phyloP scores from a whole-genome alignment of 2,329 filamentous ascomycete species.

The Nemania sp. region DNA sequence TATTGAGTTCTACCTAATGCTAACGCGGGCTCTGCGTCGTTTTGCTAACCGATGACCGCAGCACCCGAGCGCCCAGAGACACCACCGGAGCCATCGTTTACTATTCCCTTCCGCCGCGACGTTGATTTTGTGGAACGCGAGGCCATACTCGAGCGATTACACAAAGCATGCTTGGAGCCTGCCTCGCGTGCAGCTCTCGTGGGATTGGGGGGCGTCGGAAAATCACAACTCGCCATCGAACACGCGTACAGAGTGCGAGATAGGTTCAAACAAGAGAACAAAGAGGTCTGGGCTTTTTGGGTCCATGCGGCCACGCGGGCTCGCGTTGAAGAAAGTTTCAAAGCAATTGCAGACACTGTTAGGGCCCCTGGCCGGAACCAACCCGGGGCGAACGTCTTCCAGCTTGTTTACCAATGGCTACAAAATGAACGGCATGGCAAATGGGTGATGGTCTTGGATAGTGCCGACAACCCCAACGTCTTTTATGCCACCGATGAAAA shows the following conservation, averaged over 20 bases:
- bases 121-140: slow-evolving; percentile 31
- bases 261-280: background rate
- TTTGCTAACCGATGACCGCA: background rate
- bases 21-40: background rate
- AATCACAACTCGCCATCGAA: slow-evolving; percentile 42
- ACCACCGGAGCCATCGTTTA: slow-evolving; percentile 24
- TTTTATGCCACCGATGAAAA: slow-evolving; percentile 42
- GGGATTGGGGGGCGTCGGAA: slow-evolving; percentile 40
- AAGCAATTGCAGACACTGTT: slow-evolving; percentile 49
- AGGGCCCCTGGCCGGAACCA: slow-evolving; percentile 47
- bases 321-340: slow-evolving; percentile 52
- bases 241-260: slow-evolving; percentile 36
- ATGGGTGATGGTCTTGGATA: slow-evolving; percentile 56
- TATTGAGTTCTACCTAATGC: slow-evolving; percentile 2
- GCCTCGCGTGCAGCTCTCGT: slow-evolving; percentile 35
- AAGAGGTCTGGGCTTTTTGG: slow-evolving; percentile 51
- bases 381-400: slow-evolving; percentile 41
- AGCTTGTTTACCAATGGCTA: slow-evolving; percentile 51
- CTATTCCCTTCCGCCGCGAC: slow-evolving; percentile 34
- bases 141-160: slow-evolving; percentile 30
- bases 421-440: slow-evolving; percentile 44
- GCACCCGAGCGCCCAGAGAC: slow-evolving; percentile 22
- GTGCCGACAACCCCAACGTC: slow-evolving; percentile 51
- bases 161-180: slow-evolving; percentile 17
- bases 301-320: slow-evolving; percentile 49